These are phyloP conservation scores for Botryotinia globosa DNA, from an alignment of 2,329 filamentous ascomycete species.

Conservation along the genomic window DNA sequence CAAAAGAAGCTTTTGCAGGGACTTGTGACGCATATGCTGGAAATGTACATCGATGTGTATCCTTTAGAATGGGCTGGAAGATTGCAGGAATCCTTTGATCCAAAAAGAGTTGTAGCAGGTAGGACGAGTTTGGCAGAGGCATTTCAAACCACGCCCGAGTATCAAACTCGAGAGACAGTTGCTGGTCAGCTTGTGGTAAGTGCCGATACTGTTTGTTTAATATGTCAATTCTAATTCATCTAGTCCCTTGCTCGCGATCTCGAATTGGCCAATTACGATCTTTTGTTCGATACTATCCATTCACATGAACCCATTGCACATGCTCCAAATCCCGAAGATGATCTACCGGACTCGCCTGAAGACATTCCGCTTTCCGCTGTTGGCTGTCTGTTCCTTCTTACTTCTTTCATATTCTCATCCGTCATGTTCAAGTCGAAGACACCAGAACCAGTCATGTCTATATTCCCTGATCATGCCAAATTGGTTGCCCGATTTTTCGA, in stretches of 20 bases:
- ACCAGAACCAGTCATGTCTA: conserved; percentile 50
- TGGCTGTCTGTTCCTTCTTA: conserved; percentile 57
- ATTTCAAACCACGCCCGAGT: conserved; percentile 60
- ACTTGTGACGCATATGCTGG: conserved; percentile 74
- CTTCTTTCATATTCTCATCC: conserved; percentile 61
- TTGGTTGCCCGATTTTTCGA: conserved; percentile 55
- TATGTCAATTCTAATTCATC: conserved; percentile 15
- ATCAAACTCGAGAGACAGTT: conserved; percentile 61
- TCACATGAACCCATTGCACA: conserved; percentile 40
- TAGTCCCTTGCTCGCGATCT: conserved; percentile 54
- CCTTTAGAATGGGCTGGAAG: conserved; percentile 60
- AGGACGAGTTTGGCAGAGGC: conserved; percentile 59
- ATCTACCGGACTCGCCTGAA: conserved; percentile 47
- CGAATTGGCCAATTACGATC: conserved; percentile 47
- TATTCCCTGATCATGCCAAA: conserved; percentile 59
- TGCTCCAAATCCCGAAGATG: conserved; percentile 46
- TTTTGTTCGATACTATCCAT: conserved; percentile 47
- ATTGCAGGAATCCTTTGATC: conserved; percentile 66
- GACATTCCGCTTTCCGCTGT: conserved; percentile 57
- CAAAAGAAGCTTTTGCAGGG: conserved; percentile 66
- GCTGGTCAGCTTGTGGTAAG: conserved; percentile 70
- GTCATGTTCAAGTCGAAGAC: conserved; percentile 58
- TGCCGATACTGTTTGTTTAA: conserved; percentile 27
- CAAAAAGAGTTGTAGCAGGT: conserved; percentile 60
- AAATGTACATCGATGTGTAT: conserved; percentile 66